Base-by-base conservation (phyloP, 495 filamentous ascomycete species). In the Letharia lupina region DNA sequence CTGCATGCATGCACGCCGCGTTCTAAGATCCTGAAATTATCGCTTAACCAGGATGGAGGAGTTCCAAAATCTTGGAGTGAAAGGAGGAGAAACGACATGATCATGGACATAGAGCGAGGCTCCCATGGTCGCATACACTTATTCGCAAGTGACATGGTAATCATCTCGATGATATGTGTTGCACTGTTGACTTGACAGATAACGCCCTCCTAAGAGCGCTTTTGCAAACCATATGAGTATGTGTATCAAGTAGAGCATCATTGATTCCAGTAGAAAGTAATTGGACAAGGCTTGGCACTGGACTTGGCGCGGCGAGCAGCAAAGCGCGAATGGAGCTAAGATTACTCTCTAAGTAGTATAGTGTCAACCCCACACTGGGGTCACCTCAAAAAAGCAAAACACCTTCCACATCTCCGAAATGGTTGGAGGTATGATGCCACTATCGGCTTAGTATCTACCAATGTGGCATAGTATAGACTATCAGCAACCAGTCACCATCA, bases 31-130 rank as follows among this genome's bases (percentile, higher is more conserved):
- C 0, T 61, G 59, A 61, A 61, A 8, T 44, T 44, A 3, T 61
- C n/a, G 59, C 59, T 61, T 16, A 44, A 20, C 59, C 59, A 61
- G 9, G 18, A 15, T 31, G 59, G 59, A 31, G 28, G 39, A 28
- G 31, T 11, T 0, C 44, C 39, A 16, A 61, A 61, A 18, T 61
- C 59, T 31, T 41, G n/a, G 8, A n/a, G 4, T 44, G 39, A 44
- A 0, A 61, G 39, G 20, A 61, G 59, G 12, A 61, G 59, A 28
- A 28, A 61, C 28, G 4, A 61, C 59, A 44, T 61, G 59, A 61
- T 61, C 59, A 11, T 61, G 39, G 18, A 35, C 59, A 35, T 40
- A 44, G 3, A 18, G 42, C 28, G 39, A 44, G n/a, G 59, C n/a
- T 61, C 10, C 58, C 59, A 61, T 61, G 23, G 23, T 28, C 23